Evolutionary conservation across 768 basidiomycete genomes (phyloP).

Genomic region (Auricularia sp.): DNA sequence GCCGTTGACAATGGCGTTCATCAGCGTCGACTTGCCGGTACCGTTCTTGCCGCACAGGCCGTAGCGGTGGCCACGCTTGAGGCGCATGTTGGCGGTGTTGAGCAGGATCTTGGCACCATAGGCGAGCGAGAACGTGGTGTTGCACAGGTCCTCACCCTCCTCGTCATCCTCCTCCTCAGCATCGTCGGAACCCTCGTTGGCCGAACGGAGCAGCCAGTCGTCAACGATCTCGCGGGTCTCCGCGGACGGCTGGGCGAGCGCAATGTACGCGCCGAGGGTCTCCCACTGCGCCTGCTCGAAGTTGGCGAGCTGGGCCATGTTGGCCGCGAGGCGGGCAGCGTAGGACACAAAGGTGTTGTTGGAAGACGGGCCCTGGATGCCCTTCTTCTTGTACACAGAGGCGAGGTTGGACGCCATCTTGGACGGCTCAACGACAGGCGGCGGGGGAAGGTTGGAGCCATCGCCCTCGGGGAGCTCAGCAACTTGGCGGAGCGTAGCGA

Average conservation of each 20-base stretch:
- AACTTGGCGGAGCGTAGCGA: conserved; percentile 90
- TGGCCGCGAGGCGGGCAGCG: conserved; percentile 68
- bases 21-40: conserved; percentile 92
- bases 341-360: conserved; percentile 51
- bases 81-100: conserved; percentile 91
- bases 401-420: conserved; percentile 57
- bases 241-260: conserved; percentile 51
- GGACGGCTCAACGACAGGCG: conserved; percentile 64
- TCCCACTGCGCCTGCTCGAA: conserved; percentile 88
- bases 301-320: conserved; percentile 83
- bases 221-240: conserved; percentile 58
- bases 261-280: conserved; percentile 63
- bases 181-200: conserved; percentile 63
- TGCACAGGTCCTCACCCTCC: conserved; percentile 96
- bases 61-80: conserved; percentile 97
- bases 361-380: conserved; percentile 44
- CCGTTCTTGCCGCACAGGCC: conserved; percentile 98
- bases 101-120: conserved; percentile 98
- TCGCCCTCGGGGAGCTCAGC: conserved; percentile 85
- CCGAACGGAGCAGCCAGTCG: conserved; percentile 87
- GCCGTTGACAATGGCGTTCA: conserved; percentile 88
- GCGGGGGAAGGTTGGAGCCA: conserved; percentile 82
- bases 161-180: conserved; percentile 78
- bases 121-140: conserved; percentile 97
- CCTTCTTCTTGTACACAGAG: conserved; percentile 78